Evolutionary conservation across 2,329 filamentous ascomycete species (phyloP).

Genomic region (Tothia fuscella): DNA sequence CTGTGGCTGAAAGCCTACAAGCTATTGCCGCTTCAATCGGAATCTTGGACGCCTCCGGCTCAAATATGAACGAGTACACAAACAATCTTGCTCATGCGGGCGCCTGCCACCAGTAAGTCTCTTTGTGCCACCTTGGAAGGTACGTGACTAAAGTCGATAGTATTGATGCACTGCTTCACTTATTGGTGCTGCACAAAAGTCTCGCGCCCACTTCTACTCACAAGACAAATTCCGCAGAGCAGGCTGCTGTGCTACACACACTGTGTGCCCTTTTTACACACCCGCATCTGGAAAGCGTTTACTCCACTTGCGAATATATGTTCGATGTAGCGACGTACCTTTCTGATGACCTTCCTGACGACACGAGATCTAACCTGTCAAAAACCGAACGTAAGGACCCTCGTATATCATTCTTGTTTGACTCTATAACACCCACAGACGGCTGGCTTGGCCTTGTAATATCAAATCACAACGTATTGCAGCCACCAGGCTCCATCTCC

Average conservation of each 20-base stretch:
- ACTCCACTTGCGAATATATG: constrained; percentile 26
- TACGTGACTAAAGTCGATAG: too few relatives aligned
- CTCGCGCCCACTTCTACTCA: constrained; percentile 18
- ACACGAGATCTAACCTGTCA: constrained; percentile 24
- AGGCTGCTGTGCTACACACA: constrained; percentile 16
- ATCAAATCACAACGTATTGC: constrained; percentile 10
- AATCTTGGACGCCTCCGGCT: too few relatives aligned
- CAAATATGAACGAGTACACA: too few relatives aligned
- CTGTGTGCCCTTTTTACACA: constrained; percentile 28
- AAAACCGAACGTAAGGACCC: constrained; percentile 22
- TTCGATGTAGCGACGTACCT: constrained; percentile 32
- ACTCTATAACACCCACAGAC: constrained; percentile 21
- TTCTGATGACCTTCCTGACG: constrained; percentile 29
- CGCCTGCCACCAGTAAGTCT: too few relatives aligned
- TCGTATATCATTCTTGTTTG: constrained; percentile 30
- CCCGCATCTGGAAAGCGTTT: constrained; percentile 24
- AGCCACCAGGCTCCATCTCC: constrained; percentile 15
- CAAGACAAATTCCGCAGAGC: constrained; percentile 20
- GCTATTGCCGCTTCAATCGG: too few relatives aligned
- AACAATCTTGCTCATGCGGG: too few relatives aligned
- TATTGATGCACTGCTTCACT: constrained; percentile 28
- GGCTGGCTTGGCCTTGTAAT: constrained; percentile 32
- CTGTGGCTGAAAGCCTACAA: too few relatives aligned
- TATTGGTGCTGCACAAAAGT: constrained; percentile 26
- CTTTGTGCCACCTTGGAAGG: too few relatives aligned